A percentile compares a stretch with the other conserved stretches of the same genome.
Conservation (phyloP, 2,329 filamentous ascomycete genomes). For the Trichophyton rubrum region DNA sequence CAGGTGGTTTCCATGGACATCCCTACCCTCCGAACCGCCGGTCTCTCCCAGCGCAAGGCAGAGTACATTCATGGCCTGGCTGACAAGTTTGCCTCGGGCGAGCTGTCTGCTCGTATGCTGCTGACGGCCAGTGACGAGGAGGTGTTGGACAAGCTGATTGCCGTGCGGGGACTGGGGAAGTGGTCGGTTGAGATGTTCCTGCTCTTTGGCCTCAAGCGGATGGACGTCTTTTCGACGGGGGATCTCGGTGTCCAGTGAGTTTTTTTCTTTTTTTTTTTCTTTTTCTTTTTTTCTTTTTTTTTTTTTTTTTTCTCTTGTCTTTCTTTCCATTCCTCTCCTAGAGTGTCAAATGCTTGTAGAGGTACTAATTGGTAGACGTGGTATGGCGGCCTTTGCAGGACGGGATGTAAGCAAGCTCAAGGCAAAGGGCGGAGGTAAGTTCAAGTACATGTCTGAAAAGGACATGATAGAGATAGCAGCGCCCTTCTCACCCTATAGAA, state of each 20-base stretch:
- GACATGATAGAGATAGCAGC: constrained; percentile 80
- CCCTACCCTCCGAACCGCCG: constrained; percentile 63
- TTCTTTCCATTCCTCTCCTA: too few species aligned
- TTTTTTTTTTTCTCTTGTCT: too few species aligned
- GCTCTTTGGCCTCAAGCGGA: constrained; percentile 82
- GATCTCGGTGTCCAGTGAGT: constrained; percentile 79
- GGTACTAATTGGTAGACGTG: constrained; percentile 41
- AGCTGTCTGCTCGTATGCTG: constrained; percentile 64
- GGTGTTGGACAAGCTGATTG: constrained; percentile 66
- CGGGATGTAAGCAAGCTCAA: constrained; percentile 76
- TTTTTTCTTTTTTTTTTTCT: not conserved
- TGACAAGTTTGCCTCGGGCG: constrained; percentile 62
- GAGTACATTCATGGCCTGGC: constrained; percentile 86
- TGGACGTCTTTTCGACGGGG: constrained; percentile 86
- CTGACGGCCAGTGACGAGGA: constrained; percentile 73
- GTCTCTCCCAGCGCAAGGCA: constrained; percentile 85
- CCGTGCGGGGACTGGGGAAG: constrained; percentile 71
- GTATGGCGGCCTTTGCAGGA: constrained; percentile 80
- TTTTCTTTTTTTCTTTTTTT: too few species aligned
- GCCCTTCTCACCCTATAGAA: constrained; percentile 75
- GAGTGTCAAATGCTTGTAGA: too few species aligned
- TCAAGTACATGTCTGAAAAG: constrained; percentile 93
- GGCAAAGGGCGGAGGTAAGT: constrained; percentile 67
- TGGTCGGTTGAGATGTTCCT: constrained; percentile 99
- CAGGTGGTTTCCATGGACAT: constrained; percentile 55